Evolutionary conservation across 257 asterid species (phyloP).

Genomic region (Knoxia roxburghii): DNA sequence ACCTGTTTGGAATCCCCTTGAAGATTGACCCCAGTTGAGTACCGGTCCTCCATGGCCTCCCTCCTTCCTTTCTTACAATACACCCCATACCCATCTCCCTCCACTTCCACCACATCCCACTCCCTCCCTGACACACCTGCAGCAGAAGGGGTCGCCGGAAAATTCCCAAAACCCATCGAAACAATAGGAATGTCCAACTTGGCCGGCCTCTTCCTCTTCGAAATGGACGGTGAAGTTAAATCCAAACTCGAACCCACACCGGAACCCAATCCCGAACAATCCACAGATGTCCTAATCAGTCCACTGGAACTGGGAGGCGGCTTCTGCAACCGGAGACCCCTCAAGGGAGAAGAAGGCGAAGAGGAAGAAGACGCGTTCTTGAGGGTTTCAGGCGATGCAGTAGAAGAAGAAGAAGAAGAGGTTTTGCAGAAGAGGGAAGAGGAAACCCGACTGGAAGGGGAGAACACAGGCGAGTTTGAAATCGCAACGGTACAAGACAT

Average conservation of each 20-base stretch:
- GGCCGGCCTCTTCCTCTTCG: constrained; percentile 39
- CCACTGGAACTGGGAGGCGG: constrained; percentile 36
- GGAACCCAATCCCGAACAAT: constrained; percentile 18
- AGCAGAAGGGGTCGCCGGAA: constrained; percentile 21
- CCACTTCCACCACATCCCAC: constrained; percentile 46
- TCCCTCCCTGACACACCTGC: constrained; percentile 17
- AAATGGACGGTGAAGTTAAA: constrained; percentile 17
- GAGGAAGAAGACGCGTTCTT: constrained; percentile 32
- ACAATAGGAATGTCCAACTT: constrained; percentile 35
- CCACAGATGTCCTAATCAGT: constrained; percentile 36
- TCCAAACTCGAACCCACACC: constrained; percentile 16
- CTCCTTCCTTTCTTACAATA: constrained; percentile 83
- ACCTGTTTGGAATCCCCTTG: constrained; percentile 64
- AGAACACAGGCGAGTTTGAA: constrained; percentile 61
- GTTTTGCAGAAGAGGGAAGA: constrained; percentile 26
- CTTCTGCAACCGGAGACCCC: constrained; percentile 50
- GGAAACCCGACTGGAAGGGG: constrained; percentile 28
- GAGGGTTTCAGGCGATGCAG: constrained; percentile 24
- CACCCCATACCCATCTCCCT: constrained; percentile 69
- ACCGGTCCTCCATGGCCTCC: constrained; percentile 78
- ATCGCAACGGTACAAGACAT: constrained; percentile 50
- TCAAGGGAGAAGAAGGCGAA: constrained; percentile 48
- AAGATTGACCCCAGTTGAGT: constrained; percentile 48
- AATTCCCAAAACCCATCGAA: constrained; percentile 19
- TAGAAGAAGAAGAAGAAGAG: constrained; percentile 24